Evolutionary conservation across 805 yeast species (phyloP).

Genomic region (Suhomyces sp.): DNA sequence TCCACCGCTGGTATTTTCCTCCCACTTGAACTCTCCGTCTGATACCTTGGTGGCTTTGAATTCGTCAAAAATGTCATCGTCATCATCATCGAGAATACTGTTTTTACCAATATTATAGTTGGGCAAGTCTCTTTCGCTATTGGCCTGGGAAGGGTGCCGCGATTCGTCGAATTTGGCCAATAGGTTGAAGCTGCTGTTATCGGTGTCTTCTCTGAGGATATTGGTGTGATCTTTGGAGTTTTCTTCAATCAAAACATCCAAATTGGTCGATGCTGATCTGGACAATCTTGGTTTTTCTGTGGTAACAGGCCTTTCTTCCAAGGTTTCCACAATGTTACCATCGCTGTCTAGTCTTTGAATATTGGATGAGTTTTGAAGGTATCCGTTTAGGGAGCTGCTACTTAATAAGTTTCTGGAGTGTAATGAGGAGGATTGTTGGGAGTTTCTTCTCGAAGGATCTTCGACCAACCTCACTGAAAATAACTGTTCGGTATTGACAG

Average conservation of each 20-base stretch:
- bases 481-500: constrained; percentile 82
- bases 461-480: constrained; percentile 76
- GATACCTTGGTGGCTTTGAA: constrained; percentile 26
- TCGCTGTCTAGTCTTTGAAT: constrained; percentile 44
- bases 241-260: constrained; percentile 32
- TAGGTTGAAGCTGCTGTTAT: constrained; percentile 15
- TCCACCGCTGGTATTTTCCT: constrained; percentile 11
- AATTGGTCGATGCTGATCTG: constrained; percentile 23
- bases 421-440: constrained; percentile 24
- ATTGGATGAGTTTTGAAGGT: constrained; percentile 32
- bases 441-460: constrained; percentile 38
- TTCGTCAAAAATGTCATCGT: constrained; percentile 23
- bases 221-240: constrained; percentile 20
- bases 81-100: constrained; percentile 11
- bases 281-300: constrained; percentile 23
- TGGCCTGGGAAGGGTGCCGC: constrained; percentile 13
- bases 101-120: constrained; percentile 9
- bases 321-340: constrained; percentile 37
- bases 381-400: constrained; percentile 23
- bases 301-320: background rate
- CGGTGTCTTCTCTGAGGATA: constrained; percentile 9
- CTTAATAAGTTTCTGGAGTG: constrained; percentile 21
- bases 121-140: constrained; percentile 10
- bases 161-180: constrained; percentile 19
- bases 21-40: constrained; percentile 33